These are phyloP conservation scores for Paragyromitra xinjiangensis DNA, from an alignment of 495 filamentous ascomycete species.

Conservation along the genomic window DNA sequence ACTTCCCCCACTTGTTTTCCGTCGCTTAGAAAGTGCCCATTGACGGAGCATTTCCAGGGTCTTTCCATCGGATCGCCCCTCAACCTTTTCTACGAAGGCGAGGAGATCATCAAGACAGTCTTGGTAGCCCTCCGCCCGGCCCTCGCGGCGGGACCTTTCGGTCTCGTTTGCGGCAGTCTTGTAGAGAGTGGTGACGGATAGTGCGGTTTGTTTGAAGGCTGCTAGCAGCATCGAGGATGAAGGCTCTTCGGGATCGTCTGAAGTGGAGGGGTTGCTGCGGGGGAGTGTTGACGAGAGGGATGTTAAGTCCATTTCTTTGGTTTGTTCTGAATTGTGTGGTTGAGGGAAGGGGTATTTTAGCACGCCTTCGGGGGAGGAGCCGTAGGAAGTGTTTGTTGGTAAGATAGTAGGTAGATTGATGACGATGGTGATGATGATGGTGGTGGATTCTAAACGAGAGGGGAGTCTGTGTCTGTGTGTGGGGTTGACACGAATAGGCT, in stretches of 20 bases:
- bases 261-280: slow-evolving; percentile 45
- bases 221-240: slow-evolving; percentile 71
- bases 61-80: slow-evolving; percentile 46
- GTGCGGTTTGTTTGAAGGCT: slow-evolving; percentile 87
- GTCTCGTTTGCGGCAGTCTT: slow-evolving; percentile 83
- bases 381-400: background rate
- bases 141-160: slow-evolving; percentile 62
- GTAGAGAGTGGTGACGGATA: slow-evolving; percentile 96
- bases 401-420: background rate
- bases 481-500: slow-evolving; percentile 26
- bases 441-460: slow-evolving; percentile 31
- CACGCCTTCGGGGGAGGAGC: background rate
- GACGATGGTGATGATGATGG: slow-evolving; percentile 15
- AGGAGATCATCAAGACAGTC: slow-evolving; percentile 92
- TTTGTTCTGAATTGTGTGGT: background rate
- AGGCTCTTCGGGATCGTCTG: slow-evolving; percentile 63
- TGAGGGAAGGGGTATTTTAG: background rate
- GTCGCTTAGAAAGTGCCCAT: slow-evolving; percentile 54
- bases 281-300: slow-evolving; percentile 58
- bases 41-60: slow-evolving; percentile 52
- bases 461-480: background rate
- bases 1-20: slow-evolving; percentile 33
- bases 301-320: slow-evolving; percentile 54
- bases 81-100: slow-evolving; percentile 74
- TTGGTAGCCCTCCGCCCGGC: slow-evolving; percentile 81